Base-by-base conservation (phyloP, 345 rosid species). In the Salix exigua region DNA sequence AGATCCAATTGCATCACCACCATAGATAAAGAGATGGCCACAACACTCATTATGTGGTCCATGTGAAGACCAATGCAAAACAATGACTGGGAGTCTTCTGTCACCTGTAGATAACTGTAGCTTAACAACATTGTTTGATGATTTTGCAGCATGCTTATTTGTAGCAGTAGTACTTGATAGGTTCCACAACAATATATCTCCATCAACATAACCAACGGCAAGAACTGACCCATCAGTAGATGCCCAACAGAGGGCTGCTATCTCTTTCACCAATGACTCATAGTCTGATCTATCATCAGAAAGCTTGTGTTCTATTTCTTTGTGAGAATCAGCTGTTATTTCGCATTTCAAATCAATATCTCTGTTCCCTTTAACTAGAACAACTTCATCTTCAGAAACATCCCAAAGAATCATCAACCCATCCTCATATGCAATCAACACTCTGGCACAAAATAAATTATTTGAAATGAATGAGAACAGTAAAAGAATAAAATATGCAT, bases 1-100 rank as follows among this genome's bases (percentile, higher is more conserved):
- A 76, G 83, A 81, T 44, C 83, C 83, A 77, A 81, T 73, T 72
- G 80, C 77, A 73, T 81, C 83, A 62, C 83, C 83, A 62, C 83
- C 83, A 68, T 81, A 81, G 37, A 81, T 77, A 76, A 81, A 81
- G 67, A 81, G 83, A 48, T 62, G 80, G 76, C 83, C 80, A 68
- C 17, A 1, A 30, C 53, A 76, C 40, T 68, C 80, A 46, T 72
- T 19, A n/a, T 50, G 70, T n/a, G 75, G 69, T 62, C 77, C 30
- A n/a, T 73, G 37, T 37, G 74, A 73, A 73, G 77, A 72, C 83
- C 83, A 81, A 68, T 77, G 83, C 74, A 81, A 77, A 37, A 81
- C 61, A 66, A 81, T 76, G 37, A 81, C 83, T 6, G 83, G 83
- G 19, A 81, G 77, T 81, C 83, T 76, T 73, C 75, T 72, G 23